These are phyloP conservation scores for Trametes elegans DNA, from an alignment of 768 basidiomycete genomes.

Conservation along the genomic window DNA sequence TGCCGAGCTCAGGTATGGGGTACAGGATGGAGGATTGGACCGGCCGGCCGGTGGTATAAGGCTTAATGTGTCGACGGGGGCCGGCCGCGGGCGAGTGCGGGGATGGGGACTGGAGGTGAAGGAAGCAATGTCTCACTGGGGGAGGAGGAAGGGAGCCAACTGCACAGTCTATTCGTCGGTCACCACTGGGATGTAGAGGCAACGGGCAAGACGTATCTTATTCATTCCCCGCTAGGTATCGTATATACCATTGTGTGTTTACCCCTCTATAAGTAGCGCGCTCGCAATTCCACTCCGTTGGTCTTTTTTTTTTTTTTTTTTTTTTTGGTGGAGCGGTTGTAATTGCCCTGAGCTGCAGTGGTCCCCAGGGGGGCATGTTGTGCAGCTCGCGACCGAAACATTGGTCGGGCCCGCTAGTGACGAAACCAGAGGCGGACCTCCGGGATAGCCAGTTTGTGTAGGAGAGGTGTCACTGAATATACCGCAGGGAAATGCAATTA, in stretches of 20 bases:
- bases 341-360: too few relatives aligned
- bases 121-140: background rate
- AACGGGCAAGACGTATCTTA: background rate
- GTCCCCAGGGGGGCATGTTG: background rate
- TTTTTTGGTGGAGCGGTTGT: too few relatives aligned
- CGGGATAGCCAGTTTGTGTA: background rate
- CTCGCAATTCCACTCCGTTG: background rate
- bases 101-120: background rate
- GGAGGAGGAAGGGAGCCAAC: background rate
- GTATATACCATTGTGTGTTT: background rate
- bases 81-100: background rate
- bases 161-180: background rate
- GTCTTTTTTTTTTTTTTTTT: too few relatives aligned
- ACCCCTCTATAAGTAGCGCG: background rate
- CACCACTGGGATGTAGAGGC: background rate
- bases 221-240: background rate
- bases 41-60: background rate
- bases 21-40: background rate
- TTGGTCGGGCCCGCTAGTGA: background rate
- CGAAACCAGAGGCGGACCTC: background rate
- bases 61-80: background rate
- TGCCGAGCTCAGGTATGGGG: background rate
- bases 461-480: background rate
- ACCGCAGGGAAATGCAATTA: constrained; percentile 10
- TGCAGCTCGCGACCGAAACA: background rate